Evolutionary conservation across 1,284 basidiomycete species (phyloP).

Genomic region (Ganoderma lucidum): DNA sequence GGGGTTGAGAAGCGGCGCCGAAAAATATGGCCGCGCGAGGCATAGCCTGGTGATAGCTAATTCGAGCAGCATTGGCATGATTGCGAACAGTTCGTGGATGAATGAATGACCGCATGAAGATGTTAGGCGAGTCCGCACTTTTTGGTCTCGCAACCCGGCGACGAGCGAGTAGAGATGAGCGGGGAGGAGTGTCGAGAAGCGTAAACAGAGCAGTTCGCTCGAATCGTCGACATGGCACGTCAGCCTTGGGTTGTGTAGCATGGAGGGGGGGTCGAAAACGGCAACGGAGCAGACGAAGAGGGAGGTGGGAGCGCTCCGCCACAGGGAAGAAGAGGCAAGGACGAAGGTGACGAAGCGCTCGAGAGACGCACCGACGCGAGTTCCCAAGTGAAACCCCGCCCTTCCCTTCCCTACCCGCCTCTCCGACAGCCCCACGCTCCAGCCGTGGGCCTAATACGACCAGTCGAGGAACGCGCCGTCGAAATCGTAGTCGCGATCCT

Average conservation of each 20-base stretch:
- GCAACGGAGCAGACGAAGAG: constrained; percentile 4
- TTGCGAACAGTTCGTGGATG: background rate
- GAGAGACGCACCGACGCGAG: constrained; percentile 31
- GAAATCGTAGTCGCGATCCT: constrained; percentile 39
- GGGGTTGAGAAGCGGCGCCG: constrained; percentile 24
- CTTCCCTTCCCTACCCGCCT: constrained; percentile 9
- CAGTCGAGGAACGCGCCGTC: constrained; percentile 42
- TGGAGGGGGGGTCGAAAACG: background rate
- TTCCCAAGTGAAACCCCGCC: constrained; percentile 18
- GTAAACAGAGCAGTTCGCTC: background rate
- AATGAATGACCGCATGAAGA: constrained; percentile 8
- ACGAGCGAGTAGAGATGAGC: constrained; percentile 6
- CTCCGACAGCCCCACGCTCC: background rate
- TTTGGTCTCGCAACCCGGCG: constrained; percentile 6
- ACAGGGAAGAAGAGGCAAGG: constrained; percentile 25
- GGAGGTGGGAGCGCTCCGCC: constrained; percentile 14
- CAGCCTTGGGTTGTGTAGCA: constrained; percentile 4
- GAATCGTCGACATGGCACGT: constrained; percentile 3
- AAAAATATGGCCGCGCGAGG: constrained; percentile 31
- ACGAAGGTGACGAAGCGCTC: constrained; percentile 28
- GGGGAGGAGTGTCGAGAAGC: constrained; percentile 1
- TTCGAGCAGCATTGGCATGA: background rate
- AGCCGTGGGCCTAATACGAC: constrained; percentile 35
- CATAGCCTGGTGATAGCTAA: background rate
- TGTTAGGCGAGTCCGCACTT: constrained; percentile 20